Evolutionary conservation across 768 basidiomycete genomes (phyloP).

Genomic region (Tubosaeta sp.): DNA sequence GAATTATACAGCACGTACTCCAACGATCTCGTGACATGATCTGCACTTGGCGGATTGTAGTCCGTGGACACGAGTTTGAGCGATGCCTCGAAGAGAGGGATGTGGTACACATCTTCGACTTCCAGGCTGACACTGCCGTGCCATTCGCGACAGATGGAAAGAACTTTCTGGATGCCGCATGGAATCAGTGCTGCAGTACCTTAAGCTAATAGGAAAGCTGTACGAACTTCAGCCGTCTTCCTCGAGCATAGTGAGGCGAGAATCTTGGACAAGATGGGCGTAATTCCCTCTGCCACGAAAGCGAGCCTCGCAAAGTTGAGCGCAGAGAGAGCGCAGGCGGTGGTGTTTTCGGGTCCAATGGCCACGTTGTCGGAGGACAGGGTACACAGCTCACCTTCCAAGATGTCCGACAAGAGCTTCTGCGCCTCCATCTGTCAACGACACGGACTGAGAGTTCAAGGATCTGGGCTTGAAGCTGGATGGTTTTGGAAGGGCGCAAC

Average conservation of each 20-base stretch:
- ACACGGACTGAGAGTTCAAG: background rate
- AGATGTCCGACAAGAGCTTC: conserved; percentile 13
- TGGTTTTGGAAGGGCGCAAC: conserved; percentile 4
- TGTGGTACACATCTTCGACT: conserved; percentile 44
- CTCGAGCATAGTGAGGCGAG: conserved; percentile 10
- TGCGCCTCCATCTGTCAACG: conserved; percentile 9
- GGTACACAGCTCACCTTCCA: conserved; percentile 31
- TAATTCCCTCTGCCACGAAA: conserved; percentile 22
- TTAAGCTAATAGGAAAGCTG: background rate
- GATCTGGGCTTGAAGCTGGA: background rate
- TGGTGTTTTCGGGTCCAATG: conserved; percentile 29
- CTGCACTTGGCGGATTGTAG: conserved; percentile 32
- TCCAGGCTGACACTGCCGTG: conserved; percentile 40
- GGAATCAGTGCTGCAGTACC: background rate
- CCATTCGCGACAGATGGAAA: conserved; percentile 49
- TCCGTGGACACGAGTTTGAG: conserved; percentile 34
- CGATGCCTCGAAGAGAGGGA: conserved; percentile 44
- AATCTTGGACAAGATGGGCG: conserved; percentile 8
- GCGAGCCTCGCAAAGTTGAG: conserved; percentile 54
- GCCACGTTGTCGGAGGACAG: conserved; percentile 42
- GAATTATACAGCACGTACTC: conserved; percentile 10
- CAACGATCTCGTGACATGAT: conserved; percentile 27
- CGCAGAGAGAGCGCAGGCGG: conserved; percentile 53
- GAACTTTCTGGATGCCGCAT: conserved; percentile 40
- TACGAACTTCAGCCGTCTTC: conserved; percentile 18